Base-by-base conservation (phyloP, 2,329 filamentous ascomycete genomes). In the Aspergillus udagawae region DNA sequence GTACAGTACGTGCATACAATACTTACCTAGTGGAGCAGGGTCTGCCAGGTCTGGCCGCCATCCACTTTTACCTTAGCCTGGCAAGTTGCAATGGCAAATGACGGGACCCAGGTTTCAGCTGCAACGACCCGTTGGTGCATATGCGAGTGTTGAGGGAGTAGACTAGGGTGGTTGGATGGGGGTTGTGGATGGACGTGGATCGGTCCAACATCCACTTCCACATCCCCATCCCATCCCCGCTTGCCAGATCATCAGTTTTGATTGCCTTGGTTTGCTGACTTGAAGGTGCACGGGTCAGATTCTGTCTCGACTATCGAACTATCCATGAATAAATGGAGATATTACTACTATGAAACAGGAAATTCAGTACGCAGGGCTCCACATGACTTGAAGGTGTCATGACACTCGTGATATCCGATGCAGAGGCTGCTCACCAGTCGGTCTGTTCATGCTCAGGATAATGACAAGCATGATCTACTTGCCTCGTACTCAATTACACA, bases 61-160 rank as follows among this genome's bases (percentile, higher is more conserved):
- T 29, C 28, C 28, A 29, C 28, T 12, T 10, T 29, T 29, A 29
- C 28, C 28, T 29, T 29, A 35, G 32, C 32, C 32, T 35, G 32
- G 32, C 32, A 35, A 14, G 5, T 6, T 6, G 12, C 14, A 35
- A 14, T 42, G 44, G 45, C 49, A 41, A 47, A 47, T 42, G 49
- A 49, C 54, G 49, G 54, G 50, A 54, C 52, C 55, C 52, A 32
- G 51, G 63, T 65, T 64, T 65, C 63, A 64, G 58, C 63, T 64
- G 63, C 63, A 64, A 57, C 62, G 53, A 63, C 58, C 63, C 63
- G 63, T 63, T 14, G 57, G 53, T 65, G 63, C 63, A 65, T 64
- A 64, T 64, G 60, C 62, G 61, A 60, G 56, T 60, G 53, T 54
- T 47, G 44, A 47, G 12, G 56, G 45, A 48, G 48, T 23, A 45